Evolutionary conservation across 2,329 filamentous ascomycete species (phyloP).

Genomic region (Endoconidiophora laricicola): DNA sequence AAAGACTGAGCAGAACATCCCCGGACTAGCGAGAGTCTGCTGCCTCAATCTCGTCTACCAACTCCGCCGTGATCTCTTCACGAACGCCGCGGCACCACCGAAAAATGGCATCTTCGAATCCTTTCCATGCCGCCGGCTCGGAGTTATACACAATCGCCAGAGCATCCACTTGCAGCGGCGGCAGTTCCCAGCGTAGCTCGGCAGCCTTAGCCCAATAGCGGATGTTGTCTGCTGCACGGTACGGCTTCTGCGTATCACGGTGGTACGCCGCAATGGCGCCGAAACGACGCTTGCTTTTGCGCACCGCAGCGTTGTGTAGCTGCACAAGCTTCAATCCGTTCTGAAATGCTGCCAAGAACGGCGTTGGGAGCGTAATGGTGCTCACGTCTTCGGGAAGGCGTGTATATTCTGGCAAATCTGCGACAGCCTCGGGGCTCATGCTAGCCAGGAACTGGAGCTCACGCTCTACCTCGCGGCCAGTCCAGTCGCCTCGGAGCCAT

Average conservation of each 20-base stretch:
- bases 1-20: too few species aligned
- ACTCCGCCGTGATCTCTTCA: conserved; percentile 63
- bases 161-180: conserved; percentile 59
- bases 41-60: conserved; percentile 16
- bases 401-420: conserved; percentile 47
- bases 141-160: conserved; percentile 70
- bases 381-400: conserved; percentile 15
- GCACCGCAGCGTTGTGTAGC: conserved; percentile 78
- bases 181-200: conserved; percentile 81
- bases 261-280: conserved; percentile 80
- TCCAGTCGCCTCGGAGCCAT: conserved; percentile 69
- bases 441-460: conserved; percentile 70
- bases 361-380: conserved; percentile 38
- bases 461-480: conserved; percentile 53
- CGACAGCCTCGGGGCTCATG: conserved; percentile 31
- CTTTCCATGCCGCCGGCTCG: conserved; percentile 52
- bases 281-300: conserved; percentile 71
- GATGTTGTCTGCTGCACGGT: conserved; percentile 83
- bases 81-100: conserved; percentile 71
- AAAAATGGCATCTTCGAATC: conserved; percentile 69
- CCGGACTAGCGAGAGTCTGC: not conserved
- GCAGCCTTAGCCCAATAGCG: conserved; percentile 94
- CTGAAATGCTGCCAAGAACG: conserved; percentile 56
- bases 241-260: conserved; percentile 86
- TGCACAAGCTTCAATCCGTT: conserved; percentile 69